Percentiles rank a stretch among this genome's conserved stretches.
Evolutionary conservation across 2,329 filamentous ascomycete species (phyloP).

Genomic region (Drechslerella stenobrocha): DNA sequence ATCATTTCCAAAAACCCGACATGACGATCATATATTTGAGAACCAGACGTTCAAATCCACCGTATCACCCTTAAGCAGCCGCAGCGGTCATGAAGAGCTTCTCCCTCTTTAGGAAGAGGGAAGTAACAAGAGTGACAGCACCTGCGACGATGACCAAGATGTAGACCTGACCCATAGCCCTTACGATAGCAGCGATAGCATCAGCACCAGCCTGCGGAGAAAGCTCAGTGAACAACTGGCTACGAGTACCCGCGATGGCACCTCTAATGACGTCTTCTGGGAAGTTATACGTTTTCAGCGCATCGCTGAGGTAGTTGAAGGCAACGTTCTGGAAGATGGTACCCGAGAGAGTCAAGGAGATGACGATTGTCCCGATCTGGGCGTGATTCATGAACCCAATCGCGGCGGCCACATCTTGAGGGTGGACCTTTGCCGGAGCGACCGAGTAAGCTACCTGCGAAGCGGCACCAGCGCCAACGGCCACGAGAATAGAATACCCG

Average conservation of each 20-base stretch:
- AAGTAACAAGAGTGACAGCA: conserved; percentile 53
- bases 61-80: conserved; percentile 21
- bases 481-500: conserved; percentile 57
- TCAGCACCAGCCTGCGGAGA: conserved; percentile 48
- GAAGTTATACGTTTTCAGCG: conserved; percentile 53
- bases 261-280: conserved; percentile 51
- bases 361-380: conserved; percentile 55
- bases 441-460: conserved; percentile 56
- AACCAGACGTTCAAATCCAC: background rate
- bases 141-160: conserved; percentile 55
- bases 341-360: conserved; percentile 56
- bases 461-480: conserved; percentile 56
- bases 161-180: conserved; percentile 55
- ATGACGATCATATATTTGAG: background rate
- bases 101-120: conserved; percentile 55
- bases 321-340: conserved; percentile 56
- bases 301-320: conserved; percentile 52
- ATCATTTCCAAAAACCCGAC: background rate
- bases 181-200: conserved; percentile 55
- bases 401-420: conserved; percentile 53
- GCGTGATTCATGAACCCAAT: conserved; percentile 57
- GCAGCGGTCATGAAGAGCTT: conserved; percentile 54
- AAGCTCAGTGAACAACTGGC: conserved; percentile 42
- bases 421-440: conserved; percentile 55
- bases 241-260: conserved; percentile 53